Percentiles rank a stretch among this genome's conserved stretches.
phyloP scores from a whole-genome alignment of 192 early-diverging fungal species.

The Linnemannia zychae region DNA sequence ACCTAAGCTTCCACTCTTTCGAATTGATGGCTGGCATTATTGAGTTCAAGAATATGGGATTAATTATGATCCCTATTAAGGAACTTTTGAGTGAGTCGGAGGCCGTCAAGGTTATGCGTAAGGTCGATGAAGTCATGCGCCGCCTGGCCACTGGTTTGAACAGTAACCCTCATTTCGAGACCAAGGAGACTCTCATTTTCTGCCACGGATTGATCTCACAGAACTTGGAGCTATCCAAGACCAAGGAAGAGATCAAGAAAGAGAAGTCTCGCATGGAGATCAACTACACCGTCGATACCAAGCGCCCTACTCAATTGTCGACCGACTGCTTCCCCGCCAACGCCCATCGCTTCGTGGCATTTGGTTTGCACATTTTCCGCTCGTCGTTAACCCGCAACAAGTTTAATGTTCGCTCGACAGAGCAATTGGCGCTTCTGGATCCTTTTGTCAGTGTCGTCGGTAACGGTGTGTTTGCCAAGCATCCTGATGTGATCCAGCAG shows the following conservation, averaged over 20 bases:
- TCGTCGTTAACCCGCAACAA: conserved; percentile 72
- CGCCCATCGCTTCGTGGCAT: conserved; percentile 92
- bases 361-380: conserved; percentile 91
- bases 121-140: conserved; percentile 85
- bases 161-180: conserved; percentile 77
- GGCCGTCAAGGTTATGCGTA: conserved; percentile 77
- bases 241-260: conserved; percentile 66
- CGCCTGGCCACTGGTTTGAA: conserved; percentile 84
- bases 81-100: conserved; percentile 89
- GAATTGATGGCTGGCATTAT: conserved; percentile 84
- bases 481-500: conserved; percentile 74
- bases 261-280: conserved; percentile 70
- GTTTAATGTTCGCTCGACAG: conserved; percentile 66
- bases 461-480: conserved; percentile 87
- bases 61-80: conserved; percentile 88
- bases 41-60: conserved; percentile 73
- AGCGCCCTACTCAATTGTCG: conserved; percentile 67
- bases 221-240: conserved; percentile 81
- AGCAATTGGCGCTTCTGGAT: conserved; percentile 80
- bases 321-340: conserved; percentile 89
- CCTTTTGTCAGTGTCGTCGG: conserved; percentile 87
- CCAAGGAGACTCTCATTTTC: conserved; percentile 82
- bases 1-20: conserved; percentile 88
- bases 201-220: conserved; percentile 89
- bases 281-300: conserved; percentile 81